Percentiles rank a stretch among this genome's conserved stretches.
Evolutionary conservation across 2,329 filamentous ascomycete species (phyloP).

Genomic region (Aspergillus persii): DNA sequence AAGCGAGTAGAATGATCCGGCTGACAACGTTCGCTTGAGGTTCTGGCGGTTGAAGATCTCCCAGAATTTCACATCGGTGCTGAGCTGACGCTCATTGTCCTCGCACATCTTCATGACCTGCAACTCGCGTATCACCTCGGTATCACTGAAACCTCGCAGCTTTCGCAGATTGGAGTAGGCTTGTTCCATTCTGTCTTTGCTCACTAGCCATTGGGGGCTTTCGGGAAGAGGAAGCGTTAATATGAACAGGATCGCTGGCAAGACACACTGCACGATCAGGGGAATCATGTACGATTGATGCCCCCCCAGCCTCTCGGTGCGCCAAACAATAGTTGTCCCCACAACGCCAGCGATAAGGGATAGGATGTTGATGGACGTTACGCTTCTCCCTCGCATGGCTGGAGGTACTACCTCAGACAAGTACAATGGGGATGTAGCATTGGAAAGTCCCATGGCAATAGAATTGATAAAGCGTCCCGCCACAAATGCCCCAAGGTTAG

Average conservation of each 20-base stretch:
- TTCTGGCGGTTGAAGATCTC: constrained; percentile 36
- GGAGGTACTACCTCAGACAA: constrained; percentile 37
- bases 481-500: constrained; percentile 34
- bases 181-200: constrained; percentile 27
- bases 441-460: constrained; percentile 32
- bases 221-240: constrained; percentile 33
- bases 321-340: constrained; percentile 34
- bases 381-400: constrained; percentile 32
- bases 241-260: constrained; percentile 30
- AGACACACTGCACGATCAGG: constrained; percentile 34
- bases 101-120: constrained; percentile 30
- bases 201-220: constrained; percentile 34
- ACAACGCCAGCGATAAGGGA: constrained; percentile 31
- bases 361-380: constrained; percentile 32
- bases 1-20: constrained; percentile 36
- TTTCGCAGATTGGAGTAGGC: constrained; percentile 31
- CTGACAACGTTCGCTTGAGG: constrained; percentile 36
- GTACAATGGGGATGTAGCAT: constrained; percentile 37
- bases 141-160: constrained; percentile 31
- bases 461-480: constrained; percentile 34
- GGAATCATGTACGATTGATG: constrained; percentile 34
- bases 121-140: constrained; percentile 32
- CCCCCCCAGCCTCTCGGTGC: constrained; percentile 26
- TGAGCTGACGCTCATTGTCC: neutral
- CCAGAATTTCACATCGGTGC: constrained; percentile 27